Evolutionary conservation across 1,139 yeast genomes (phyloP).

Genomic region (Blastobotrys proliferans): DNA sequence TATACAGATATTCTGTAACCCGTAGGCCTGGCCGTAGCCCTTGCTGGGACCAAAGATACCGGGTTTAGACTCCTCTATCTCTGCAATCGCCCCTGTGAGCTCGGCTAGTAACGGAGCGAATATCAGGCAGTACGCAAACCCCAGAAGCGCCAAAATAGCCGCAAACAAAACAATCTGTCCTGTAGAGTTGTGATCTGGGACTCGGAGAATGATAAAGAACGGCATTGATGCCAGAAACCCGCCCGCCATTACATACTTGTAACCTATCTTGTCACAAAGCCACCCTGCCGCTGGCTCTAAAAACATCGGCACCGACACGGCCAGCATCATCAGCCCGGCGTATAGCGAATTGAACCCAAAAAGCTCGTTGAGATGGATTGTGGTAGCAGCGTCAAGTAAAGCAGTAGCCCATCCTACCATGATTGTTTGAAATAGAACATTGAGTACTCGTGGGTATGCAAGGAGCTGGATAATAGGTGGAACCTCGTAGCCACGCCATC

Average conservation of each 20-base stretch:
- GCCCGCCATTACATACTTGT: conserved; percentile 27
- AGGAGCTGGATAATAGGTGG: conserved; percentile 25
- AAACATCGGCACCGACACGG: conserved; percentile 32
- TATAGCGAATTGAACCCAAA: conserved; percentile 32
- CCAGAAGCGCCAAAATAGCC: conserved; percentile 29
- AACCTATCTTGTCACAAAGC: conserved; percentile 31
- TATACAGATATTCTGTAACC: conserved; percentile 34
- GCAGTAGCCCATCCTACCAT: conserved; percentile 31
- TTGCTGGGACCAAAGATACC: conserved; percentile 34
- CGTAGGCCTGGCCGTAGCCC: conserved; percentile 37
- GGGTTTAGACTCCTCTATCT: conserved; percentile 29
- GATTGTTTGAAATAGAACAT: conserved; percentile 26
- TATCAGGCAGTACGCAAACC: conserved; percentile 24
- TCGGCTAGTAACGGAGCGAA: conserved; percentile 33
- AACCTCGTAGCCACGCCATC: conserved; percentile 13
- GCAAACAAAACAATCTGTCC: conserved; percentile 30
- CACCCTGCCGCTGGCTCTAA: conserved; percentile 33
- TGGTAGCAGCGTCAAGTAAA: conserved; percentile 35
- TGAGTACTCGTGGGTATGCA: conserved; percentile 24
- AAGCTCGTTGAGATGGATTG: conserved; percentile 30
- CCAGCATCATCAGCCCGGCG: conserved; percentile 32
- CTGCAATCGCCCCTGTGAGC: conserved; percentile 27
- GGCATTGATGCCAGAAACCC: conserved; percentile 29
- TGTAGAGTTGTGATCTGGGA: conserved; percentile 27
- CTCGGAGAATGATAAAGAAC: conserved; percentile 28